These are phyloP conservation scores for Hirsutella minnesotensis DNA, from an alignment of 2,329 filamentous ascomycete genomes.

Conservation along the genomic window DNA sequence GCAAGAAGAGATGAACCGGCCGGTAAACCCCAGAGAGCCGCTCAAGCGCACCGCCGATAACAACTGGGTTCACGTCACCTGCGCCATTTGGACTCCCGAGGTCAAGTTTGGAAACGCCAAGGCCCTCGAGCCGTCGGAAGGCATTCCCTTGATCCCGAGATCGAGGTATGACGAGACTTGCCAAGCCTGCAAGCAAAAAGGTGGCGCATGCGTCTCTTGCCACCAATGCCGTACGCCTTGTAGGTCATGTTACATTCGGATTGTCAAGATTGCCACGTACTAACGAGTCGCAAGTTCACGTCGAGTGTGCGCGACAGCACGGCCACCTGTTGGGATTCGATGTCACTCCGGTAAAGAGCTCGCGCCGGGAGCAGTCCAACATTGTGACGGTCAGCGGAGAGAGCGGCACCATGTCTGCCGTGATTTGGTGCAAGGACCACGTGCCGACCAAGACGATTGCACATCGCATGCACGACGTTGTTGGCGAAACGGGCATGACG, in stretches of 20 bases:
- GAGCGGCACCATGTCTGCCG: conserved; percentile 71
- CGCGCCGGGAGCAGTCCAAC: conserved; percentile 66
- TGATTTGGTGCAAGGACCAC: conserved; percentile 88
- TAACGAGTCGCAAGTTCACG: conserved; percentile 36
- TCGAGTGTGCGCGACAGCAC: conserved; percentile 78
- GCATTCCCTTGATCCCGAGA: conserved; percentile 70
- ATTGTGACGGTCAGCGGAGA: conserved; percentile 74
- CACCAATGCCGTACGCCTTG: conserved; percentile 53
- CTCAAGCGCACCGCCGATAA: conserved; percentile 91
- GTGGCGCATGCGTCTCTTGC: conserved; percentile 74
- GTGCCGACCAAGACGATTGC: conserved; percentile 57
- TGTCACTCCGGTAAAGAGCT: conserved; percentile 78
- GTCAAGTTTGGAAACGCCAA: conserved; percentile 83
- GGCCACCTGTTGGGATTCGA: conserved; percentile 84
- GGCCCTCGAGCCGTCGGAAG: conserved; percentile 75
- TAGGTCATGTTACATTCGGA: conserved; percentile 25
- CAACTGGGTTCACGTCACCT: conserved; percentile 96
- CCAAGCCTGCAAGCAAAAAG: conserved; percentile 66
- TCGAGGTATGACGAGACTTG: conserved; percentile 66
- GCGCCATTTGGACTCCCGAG: conserved; percentile 84
- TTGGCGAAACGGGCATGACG: conserved; percentile 59
- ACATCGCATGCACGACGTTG: conserved; percentile 67
- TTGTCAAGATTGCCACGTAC: neutral
- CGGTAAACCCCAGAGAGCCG: conserved; percentile 74
- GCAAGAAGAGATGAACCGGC: conserved; percentile 75